Percentiles rank a stretch among this genome's conserved stretches.
Conservation (phyloP, 352 stramenopile genomes). For the Chrysophaeum taylorii region DNA sequence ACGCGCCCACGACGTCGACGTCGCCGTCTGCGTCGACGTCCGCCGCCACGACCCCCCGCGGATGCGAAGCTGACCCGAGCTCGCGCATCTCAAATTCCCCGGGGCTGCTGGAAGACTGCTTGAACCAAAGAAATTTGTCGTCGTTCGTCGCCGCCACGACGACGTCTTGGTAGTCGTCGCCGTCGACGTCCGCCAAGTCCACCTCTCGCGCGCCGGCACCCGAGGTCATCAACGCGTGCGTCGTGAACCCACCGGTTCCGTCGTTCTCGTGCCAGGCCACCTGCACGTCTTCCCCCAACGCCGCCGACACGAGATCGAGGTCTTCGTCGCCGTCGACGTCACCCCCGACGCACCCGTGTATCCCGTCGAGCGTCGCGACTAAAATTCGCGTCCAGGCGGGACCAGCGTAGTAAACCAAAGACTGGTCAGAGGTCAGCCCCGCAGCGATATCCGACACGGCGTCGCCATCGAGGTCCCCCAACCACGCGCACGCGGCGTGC, state of each 20-base stretch:
- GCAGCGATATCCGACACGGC: no score
- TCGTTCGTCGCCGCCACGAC: background rate
- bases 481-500: no score
- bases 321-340: constrained; percentile 29
- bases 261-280: constrained; percentile 29
- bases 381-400: no score
- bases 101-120: background rate
- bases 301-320: constrained; percentile 24
- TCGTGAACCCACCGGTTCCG: background rate
- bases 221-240: no score
- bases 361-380: no score
- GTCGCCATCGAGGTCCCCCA: no score
- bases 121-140: background rate
- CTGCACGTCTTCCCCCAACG: constrained; percentile 22
- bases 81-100: background rate
- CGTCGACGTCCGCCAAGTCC: background rate
- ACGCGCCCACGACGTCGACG: constrained; percentile 25
- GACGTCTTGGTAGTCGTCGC: background rate
- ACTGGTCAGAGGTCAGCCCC: no score
- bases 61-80: no score
- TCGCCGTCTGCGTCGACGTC: constrained; percentile 29
- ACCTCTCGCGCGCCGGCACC: no score
- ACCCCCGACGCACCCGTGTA: no score
- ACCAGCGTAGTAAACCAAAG: no score
- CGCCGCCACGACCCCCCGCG: background rate